Conservation (phyloP, 495 filamentous ascomycete genomes). For the Astrothelium subdiscretum region DNA sequence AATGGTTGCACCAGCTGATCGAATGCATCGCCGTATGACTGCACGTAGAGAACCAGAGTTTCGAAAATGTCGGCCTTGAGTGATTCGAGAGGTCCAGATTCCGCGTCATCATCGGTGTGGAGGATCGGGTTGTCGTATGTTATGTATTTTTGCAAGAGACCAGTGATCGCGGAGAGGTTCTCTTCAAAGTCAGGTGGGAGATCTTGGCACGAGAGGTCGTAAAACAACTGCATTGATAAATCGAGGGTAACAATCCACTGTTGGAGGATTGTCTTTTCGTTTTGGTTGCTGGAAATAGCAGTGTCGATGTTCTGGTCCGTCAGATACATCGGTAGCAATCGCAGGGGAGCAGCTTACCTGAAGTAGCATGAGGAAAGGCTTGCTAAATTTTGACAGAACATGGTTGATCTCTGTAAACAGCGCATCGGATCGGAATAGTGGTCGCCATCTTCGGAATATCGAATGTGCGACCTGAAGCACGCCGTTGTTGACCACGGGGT, state of each 20-base stretch:
- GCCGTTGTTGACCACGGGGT: slow-evolving; percentile 75
- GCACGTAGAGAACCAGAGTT: slow-evolving; percentile 69
- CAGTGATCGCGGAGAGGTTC: slow-evolving; percentile 60
- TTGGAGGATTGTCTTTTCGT: slow-evolving; percentile 59
- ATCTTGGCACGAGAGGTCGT: slow-evolving; percentile 93
- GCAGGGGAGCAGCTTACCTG: slow-evolving; percentile 38
- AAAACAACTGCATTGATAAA: slow-evolving; percentile 78
- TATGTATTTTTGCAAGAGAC: slow-evolving; percentile 83
- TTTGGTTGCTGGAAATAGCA: slow-evolving; percentile 61
- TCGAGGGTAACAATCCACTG: slow-evolving; percentile 72
- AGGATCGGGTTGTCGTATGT: slow-evolving; percentile 75
- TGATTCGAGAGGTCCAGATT: slow-evolving; percentile 70
- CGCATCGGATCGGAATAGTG: slow-evolving; percentile 79
- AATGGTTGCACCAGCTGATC: slow-evolving; percentile 64
- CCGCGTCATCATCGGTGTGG: slow-evolving; percentile 71
- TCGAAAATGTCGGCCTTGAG: slow-evolving; percentile 91
- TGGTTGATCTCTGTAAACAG: slow-evolving; percentile 92
- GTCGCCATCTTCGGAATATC: slow-evolving; percentile 93
- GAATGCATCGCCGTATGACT: slow-evolving; percentile 93
- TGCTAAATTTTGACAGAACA: slow-evolving; percentile 70
- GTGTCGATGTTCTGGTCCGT: slow-evolving; percentile 56
- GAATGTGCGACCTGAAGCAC: slow-evolving; percentile 95
- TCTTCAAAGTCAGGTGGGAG: slow-evolving; percentile 88
- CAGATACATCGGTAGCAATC: neutral
- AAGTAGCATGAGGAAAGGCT: slow-evolving; percentile 68